Base-by-base conservation (phyloP, 192 early-diverging fungal genomes). In the Phlyctochytrium planicorne region DNA sequence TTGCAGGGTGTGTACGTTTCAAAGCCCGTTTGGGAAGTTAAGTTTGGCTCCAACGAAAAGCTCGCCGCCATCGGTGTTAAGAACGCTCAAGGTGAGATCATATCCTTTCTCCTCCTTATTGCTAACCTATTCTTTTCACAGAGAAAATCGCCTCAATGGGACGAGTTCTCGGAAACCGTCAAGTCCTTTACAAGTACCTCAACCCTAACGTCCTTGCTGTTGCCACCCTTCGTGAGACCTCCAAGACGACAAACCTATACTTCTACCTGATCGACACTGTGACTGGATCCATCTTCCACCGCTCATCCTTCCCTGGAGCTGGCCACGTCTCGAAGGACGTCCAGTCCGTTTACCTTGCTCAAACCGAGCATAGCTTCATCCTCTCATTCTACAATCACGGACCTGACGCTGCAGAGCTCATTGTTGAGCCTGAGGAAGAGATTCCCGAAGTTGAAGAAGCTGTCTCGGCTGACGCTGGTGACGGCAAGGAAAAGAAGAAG, bases 111-210 rank as follows among this genome's bases (percentile, higher is more conserved):
- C 55, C 6, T 25, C n/a, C n/a, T n/a, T 10, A n/a, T 57, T 10
- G 16, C 55, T 57, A 57, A 57, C 10, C 12, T 57, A 6, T 20
- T 10, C 55, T 67, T n/a, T n/a, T n/a, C n/a, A 53, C 52, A 70
- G 81, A 93, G 56, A 79, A 84, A 52, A 82, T 96, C 4, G 93
- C 97, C 3, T 93, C 94, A 24, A 65, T 96, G 29, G 97, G 97
- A 23, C 87, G 94, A 17, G 94, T 97, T 3, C 85, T 97, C 14
- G 97, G 95, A 59, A 88, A 98, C 74, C 92, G 97, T 31, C 88
- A 86, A 35, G 97, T 99, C 2, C 85, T 94, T n/a, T 99, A 96
- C 90, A 99, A 99, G 77, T 99, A 98, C 79, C 82, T 98, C 65
- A 98, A 95, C 78, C 96, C 97, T 52, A 92, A 98, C 75, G 66